Evolutionary conservation across 2,329 filamentous ascomycete genomes (phyloP).

Genomic region (Chalara sp.): DNA sequence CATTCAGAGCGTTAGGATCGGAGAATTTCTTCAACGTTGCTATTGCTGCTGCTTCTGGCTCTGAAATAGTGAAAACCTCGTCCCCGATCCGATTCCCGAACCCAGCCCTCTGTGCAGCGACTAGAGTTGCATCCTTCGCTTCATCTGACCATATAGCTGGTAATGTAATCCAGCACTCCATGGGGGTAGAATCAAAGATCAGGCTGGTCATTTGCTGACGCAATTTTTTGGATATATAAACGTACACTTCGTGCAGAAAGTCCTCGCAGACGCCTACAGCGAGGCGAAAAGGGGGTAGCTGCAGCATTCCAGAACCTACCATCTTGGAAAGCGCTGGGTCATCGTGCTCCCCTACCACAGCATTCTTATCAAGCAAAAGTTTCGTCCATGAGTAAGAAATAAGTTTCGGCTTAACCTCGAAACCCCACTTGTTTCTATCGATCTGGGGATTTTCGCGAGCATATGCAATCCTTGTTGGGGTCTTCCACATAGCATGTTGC

Average conservation of each 20-base stretch:
- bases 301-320: slow-evolving; percentile 6
- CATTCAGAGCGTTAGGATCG: slow-evolving; percentile 4
- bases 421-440: slow-evolving; percentile 16
- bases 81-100: slow-evolving; percentile 12
- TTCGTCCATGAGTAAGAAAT: slow-evolving; percentile 23
- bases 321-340: slow-evolving; percentile 11
- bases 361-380: slow-evolving; percentile 18
- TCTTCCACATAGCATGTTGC: slow-evolving; percentile 8
- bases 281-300: slow-evolving; percentile 10
- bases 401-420: slow-evolving; percentile 13
- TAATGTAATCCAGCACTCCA: slow-evolving; percentile 21
- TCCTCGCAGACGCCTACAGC: slow-evolving; percentile 17
- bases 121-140: slow-evolving; percentile 17
- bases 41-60: slow-evolving; percentile 22
- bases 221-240: slow-evolving; percentile 6
- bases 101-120: slow-evolving; percentile 17
- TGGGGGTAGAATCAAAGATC: slow-evolving; percentile 12
- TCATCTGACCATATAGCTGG: slow-evolving; percentile 22
- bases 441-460: slow-evolving; percentile 9
- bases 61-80: slow-evolving; percentile 18
- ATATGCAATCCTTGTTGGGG: slow-evolving; percentile 18
- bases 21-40: slow-evolving; percentile 12
- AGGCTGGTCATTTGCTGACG: slow-evolving; percentile 4
- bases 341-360: slow-evolving; percentile 8
- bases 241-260: slow-evolving; percentile 15